A percentile compares a stretch with the other conserved stretches of the same genome.
Conservation (phyloP, 2,329 filamentous ascomycete genomes). For the Aspergillus ibericus region DNA sequence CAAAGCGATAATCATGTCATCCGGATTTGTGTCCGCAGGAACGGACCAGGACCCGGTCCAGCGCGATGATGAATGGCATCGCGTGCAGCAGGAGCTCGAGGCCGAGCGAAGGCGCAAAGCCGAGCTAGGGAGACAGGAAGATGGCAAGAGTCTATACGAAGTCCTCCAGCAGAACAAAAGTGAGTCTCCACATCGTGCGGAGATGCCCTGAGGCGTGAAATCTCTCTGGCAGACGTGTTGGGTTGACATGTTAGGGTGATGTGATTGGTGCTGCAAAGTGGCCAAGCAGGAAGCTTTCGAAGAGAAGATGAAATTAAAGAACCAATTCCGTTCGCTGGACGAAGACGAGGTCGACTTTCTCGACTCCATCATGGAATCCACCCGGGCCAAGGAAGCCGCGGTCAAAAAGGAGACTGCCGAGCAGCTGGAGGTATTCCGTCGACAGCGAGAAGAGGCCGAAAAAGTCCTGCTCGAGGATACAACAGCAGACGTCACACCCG, state of each 20-base stretch:
- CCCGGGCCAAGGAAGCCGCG: constrained; percentile 56
- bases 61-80: constrained; percentile 46
- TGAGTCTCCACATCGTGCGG: constrained; percentile 29
- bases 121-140: constrained; percentile 54
- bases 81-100: constrained; percentile 47
- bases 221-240: constrained; percentile 8
- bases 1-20: constrained; percentile 39
- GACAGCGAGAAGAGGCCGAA: constrained; percentile 60
- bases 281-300: constrained; percentile 56
- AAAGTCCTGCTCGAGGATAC: constrained; percentile 45
- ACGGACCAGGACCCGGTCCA: constrained; percentile 42
- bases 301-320: constrained; percentile 51
- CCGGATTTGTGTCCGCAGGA: constrained; percentile 48
- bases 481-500: constrained; percentile 31
- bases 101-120: constrained; percentile 47
- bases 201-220: neutral
- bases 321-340: constrained; percentile 53
- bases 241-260: constrained; percentile 45
- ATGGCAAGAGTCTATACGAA: constrained; percentile 51
- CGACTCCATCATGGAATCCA: constrained; percentile 58
- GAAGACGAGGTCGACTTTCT: constrained; percentile 55
- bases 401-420: constrained; percentile 60
- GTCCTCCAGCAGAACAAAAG: constrained; percentile 53
- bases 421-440: constrained; percentile 59
- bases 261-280: constrained; percentile 28